Base-by-base conservation (phyloP, 2,329 filamentous ascomycete genomes). In the Cladophialophora psammophila region DNA sequence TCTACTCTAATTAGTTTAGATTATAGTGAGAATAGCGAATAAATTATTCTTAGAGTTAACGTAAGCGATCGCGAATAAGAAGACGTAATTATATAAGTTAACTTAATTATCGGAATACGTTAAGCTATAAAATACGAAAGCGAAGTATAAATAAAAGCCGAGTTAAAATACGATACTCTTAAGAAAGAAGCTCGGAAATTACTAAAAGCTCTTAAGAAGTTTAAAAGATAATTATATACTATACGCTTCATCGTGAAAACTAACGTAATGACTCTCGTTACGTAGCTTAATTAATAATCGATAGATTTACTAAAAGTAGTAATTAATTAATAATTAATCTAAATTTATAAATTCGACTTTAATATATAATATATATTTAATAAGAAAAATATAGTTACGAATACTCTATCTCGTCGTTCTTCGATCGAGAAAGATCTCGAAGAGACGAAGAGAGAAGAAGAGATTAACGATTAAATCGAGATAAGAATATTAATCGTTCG, bases 381-480 rank as follows among this genome's bases (percentile, higher is more conserved):
- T 1, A 59, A 59, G 38, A 34, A 48, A 3, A 59, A 59, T 15
- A 12, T 59, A 3, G 38, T 59, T 31, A 12, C 20, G 5, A 13
- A 59, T 45, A 20, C 38, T 15, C 38, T 59, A 2, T 59, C 38
- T n/a, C 31, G 31, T 6, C 18, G 20, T n/a, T 18, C 56, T 0
- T 36, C 5, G 3, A 59, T 20, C 9, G n/a, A 42, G n/a, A 36
- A 48, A 38, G 56, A 59, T 32, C 38, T 59, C 1, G 3, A 34
- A 34, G 38, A 59, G 5, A 12, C 26, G 1, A 12, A 59, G 15
- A 5, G 45, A 7, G 56, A 59, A 34, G 36, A 45, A n/a, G 56
- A 59, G 26, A 59, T 59, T 26, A 26, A 59, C 18, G 20, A 59
- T 20, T 59, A 38, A 7, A 45, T 59, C 13, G 10, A 59, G 32